phyloP scores from a whole-genome alignment of 2,329 filamentous ascomycete species.

The Aspergillus terreus region DNA sequence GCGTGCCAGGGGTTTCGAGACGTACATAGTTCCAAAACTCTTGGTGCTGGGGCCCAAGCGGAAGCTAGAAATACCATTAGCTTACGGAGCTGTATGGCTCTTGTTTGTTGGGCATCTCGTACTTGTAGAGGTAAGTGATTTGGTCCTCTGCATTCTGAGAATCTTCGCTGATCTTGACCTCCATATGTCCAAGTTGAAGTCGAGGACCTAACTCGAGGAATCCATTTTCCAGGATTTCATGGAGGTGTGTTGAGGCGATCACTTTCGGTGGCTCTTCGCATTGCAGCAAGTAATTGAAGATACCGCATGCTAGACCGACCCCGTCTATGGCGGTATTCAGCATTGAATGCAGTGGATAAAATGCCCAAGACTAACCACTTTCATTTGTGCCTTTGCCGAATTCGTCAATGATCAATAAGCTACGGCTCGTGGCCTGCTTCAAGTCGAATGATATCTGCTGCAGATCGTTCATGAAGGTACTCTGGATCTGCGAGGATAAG shows the following conservation, averaged over 20 bases:
- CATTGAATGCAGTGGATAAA: neutral
- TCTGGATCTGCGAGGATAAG: constrained; percentile 47
- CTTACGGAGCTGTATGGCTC: neutral
- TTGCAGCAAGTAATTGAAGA: constrained; percentile 55
- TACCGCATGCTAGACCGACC: constrained; percentile 60
- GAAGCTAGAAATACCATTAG: constrained; percentile 37
- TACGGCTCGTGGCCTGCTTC: constrained; percentile 69
- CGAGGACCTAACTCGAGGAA: constrained; percentile 46
- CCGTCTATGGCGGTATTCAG: constrained; percentile 47
- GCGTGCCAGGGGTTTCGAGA: neutral
- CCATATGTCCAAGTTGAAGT: constrained; percentile 58
- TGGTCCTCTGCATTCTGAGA: constrained; percentile 48
- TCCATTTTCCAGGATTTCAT: constrained; percentile 53
- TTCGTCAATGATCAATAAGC: constrained; percentile 86
- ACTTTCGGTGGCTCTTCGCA: constrained; percentile 55
- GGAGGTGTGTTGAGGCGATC: constrained; percentile 61
- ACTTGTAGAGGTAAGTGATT: constrained; percentile 66
- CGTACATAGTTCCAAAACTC: constrained; percentile 72
- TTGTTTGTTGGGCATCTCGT: constrained; percentile 5
- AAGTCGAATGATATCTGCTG: constrained; percentile 79
- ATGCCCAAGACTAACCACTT: constrained; percentile 35
- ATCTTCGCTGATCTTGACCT: constrained; percentile 46
- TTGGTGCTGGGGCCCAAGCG: constrained; percentile 65
- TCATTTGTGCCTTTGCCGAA: constrained; percentile 71
- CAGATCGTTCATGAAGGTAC: constrained; percentile 75